Base-by-base conservation (phyloP, 2,329 filamentous ascomycete genomes). In the Nakataea oryzae region DNA sequence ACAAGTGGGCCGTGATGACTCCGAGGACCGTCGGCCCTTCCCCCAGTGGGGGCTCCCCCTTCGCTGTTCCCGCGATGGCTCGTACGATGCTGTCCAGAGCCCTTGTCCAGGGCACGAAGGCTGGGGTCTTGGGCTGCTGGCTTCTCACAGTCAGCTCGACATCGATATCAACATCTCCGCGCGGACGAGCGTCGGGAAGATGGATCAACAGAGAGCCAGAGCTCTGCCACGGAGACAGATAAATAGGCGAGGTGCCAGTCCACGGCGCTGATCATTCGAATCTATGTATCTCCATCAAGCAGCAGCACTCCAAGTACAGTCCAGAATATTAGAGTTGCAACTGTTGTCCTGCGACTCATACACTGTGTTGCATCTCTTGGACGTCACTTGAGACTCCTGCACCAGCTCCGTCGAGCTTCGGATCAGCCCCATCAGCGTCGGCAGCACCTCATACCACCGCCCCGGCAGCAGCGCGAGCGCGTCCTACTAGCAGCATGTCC, bases 401-500 rank as follows among this genome's bases (percentile, higher is more conserved):
- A 47, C 2, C 34, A 21, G 34, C 21, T 50, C 41, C 21, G 21
- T 50, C 41, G 7, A 24, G 17, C 41, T 50, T n/a, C 3, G 17
- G 24, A 8, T n/a, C 9, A n/a, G 21, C 41, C 41, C 41, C 21
- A 50, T 50, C 21, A 24, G 13, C 17, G 17, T 21, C 41, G 17
- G 17, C 17, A 47, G 41, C 41, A 47, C 3, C 41, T 9, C 21
- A 17, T n/a, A n/a, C 21, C 21, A 50, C 21, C 41, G 41, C 41
- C 41, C 41, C 41, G 7, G 41, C 41, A 50, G 41, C 41, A 50
- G 21, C 41, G 41, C 41, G 41, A 50, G 41, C 41, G 24, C 24
- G 24, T n/a, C n/a, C n/a, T n/a, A n/a, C n/a, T 50, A 50, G 41
- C 56, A 58, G 27, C 56, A 58, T 58, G 56, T 58, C 56, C 56